Evolutionary conservation across 331 rosid genomes (phyloP).

Genomic region (Quercus lobata): DNA sequence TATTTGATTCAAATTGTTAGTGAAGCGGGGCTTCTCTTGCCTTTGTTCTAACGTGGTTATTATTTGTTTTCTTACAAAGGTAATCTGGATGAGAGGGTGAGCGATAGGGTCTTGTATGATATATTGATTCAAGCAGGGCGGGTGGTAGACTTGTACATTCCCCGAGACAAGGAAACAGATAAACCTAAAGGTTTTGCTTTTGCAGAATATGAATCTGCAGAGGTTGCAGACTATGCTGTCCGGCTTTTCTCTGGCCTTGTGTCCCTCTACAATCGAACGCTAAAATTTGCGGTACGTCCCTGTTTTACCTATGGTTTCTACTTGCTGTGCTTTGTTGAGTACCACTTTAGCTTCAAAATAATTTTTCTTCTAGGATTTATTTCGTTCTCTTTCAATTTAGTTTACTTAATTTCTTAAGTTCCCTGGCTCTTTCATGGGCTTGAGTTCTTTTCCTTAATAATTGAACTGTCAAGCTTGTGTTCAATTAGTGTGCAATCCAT

Average conservation of each 20-base stretch:
- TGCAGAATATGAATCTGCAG: slow-evolving; percentile 78
- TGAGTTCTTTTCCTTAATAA: not conserved
- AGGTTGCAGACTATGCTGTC: slow-evolving; percentile 80
- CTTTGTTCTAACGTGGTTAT: slow-evolving; percentile 1
- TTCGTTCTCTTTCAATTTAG: not conserved
- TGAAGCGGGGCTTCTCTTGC: too few species aligned
- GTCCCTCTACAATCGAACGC: slow-evolving; percentile 64
- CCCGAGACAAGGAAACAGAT: slow-evolving; percentile 80
- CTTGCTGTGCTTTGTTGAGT: not conserved
- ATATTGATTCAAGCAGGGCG: slow-evolving; percentile 86
- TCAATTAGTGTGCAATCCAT: not conserved
- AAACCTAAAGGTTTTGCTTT: slow-evolving; percentile 81
- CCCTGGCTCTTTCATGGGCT: not conserved
- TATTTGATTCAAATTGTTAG: too few species aligned
- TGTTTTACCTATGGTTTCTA: slow-evolving; percentile 10
- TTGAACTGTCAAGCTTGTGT: not conserved
- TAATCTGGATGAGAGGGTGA: slow-evolving; percentile 88
- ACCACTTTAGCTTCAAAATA: not conserved
- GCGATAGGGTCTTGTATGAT: slow-evolving; percentile 78
- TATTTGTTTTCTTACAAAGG: slow-evolving; percentile 38
- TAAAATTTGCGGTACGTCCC: slow-evolving; percentile 75
- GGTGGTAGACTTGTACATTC: slow-evolving; percentile 73
- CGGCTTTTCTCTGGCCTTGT: slow-evolving; percentile 85
- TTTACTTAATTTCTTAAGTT: not conserved
- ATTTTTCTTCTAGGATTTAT: not conserved